Conservation (phyloP, 345 rosid species). For the Excoecaria cochinchinensis region DNA sequence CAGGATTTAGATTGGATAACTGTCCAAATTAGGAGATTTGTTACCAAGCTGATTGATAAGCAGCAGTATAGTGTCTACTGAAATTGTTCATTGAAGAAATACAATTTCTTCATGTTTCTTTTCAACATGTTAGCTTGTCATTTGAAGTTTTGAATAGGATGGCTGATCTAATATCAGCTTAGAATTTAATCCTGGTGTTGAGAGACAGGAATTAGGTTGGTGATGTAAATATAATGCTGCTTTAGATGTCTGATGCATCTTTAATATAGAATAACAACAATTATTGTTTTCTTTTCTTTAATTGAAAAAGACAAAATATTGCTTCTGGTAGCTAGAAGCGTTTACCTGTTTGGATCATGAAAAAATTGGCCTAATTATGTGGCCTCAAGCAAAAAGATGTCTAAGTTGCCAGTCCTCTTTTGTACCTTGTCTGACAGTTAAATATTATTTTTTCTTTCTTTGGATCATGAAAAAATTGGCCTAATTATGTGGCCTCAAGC, state of each 20-base stretch:
- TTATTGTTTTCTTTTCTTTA: background rate
- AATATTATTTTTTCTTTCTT: too few species aligned
- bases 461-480: too few species aligned
- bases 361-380: too few species aligned
- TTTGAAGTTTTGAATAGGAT: background rate
- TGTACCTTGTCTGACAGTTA: too few species aligned
- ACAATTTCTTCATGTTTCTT: background rate
- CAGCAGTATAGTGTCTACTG: background rate
- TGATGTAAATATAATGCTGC: background rate
- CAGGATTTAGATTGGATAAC: background rate
- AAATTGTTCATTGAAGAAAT: background rate
- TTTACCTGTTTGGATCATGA: too few species aligned
- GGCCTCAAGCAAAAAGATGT: too few species aligned
- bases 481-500: too few species aligned
- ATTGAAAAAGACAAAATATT: too few species aligned
- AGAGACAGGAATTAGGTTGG: background rate
- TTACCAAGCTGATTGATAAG: background rate
- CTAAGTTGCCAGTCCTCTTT: too few species aligned
- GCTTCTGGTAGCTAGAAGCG: too few species aligned
- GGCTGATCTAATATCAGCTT: background rate
- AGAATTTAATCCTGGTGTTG: background rate
- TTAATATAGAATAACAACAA: background rate
- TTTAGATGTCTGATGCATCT: background rate
- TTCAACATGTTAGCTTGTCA: background rate
- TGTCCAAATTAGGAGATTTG: background rate